Percentiles rank a stretch among this genome's conserved stretches.
phyloP scores from a whole-genome alignment of 2,329 filamentous ascomycete species.

The Plectosphaerella plurivora region DNA sequence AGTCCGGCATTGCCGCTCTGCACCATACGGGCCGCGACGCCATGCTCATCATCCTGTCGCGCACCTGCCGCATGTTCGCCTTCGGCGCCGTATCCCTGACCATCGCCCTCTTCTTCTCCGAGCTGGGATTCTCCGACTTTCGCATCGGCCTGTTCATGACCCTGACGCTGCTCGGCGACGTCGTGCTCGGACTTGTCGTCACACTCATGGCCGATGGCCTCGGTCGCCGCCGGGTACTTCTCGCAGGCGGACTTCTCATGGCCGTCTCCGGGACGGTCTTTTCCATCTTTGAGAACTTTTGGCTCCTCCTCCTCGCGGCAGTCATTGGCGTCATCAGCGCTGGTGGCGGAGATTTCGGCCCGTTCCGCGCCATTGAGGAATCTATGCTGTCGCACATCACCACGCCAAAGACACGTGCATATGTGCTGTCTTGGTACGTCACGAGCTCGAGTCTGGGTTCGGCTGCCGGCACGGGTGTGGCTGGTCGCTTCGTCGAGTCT shows the following conservation, averaged over 20 bases:
- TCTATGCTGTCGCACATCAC: conserved; percentile 55
- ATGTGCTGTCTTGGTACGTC: conserved; percentile 60
- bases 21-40: conserved; percentile 43
- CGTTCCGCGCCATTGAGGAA: conserved; percentile 59
- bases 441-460: conserved; percentile 55
- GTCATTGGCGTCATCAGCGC: conserved; percentile 57
- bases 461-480: conserved; percentile 53
- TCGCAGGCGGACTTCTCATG: conserved; percentile 52
- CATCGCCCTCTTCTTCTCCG: conserved; percentile 50
- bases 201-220: conserved; percentile 54
- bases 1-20: conserved; percentile 44
- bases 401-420: conserved; percentile 35
- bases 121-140: conserved; percentile 43
- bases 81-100: conserved; percentile 57
- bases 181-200: conserved; percentile 52
- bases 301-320: conserved; percentile 52
- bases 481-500: conserved; percentile 54
- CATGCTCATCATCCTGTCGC: conserved; percentile 47
- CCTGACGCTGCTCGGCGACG: conserved; percentile 56
- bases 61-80: conserved; percentile 54
- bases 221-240: conserved; percentile 50
- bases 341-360: conserved; percentile 61
- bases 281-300: conserved; percentile 47
- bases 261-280: conserved; percentile 51
- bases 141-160: conserved; percentile 62